Evolutionary conservation across 2,329 filamentous ascomycete genomes (phyloP).

Genomic region (Fusarium transvaalense): DNA sequence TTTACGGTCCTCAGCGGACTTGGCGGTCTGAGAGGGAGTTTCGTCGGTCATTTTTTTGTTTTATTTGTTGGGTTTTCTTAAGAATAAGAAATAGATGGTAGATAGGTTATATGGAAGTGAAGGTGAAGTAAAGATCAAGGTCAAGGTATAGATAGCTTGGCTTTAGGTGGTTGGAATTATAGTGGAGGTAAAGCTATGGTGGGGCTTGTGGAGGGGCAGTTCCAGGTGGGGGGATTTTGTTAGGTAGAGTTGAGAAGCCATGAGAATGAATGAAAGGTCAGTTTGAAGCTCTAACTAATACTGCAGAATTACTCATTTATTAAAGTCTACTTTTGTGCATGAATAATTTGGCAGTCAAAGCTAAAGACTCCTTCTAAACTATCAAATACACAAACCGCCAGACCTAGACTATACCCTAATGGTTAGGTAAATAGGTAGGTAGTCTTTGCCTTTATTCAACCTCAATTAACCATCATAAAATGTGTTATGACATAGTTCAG

Average conservation of each 20-base stretch:
- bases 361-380: neutral
- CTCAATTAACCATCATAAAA: neutral
- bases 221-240: neutral
- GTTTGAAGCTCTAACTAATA: too few relatives aligned
- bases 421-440: neutral
- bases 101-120: neutral
- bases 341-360: neutral
- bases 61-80: conserved; percentile 59
- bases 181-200: conserved; percentile 28
- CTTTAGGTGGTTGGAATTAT: conserved; percentile 57
- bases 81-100: conserved; percentile 52
- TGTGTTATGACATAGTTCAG: neutral
- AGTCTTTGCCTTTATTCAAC: neutral
- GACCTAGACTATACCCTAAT: neutral
- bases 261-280: too few relatives aligned
- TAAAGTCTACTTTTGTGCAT: neutral
- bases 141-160: conserved; percentile 53
- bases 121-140: conserved; percentile 1
- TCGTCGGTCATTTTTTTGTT: conserved; percentile 65
- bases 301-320: too few relatives aligned
- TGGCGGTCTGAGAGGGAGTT: conserved; percentile 61
- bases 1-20: conserved; percentile 81
- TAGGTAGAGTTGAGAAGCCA: neutral
- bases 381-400: neutral
- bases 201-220: conserved; percentile 32